phyloP scores from a whole-genome alignment of 441 rosid species.

The Gossypium gossypioides region DNA sequence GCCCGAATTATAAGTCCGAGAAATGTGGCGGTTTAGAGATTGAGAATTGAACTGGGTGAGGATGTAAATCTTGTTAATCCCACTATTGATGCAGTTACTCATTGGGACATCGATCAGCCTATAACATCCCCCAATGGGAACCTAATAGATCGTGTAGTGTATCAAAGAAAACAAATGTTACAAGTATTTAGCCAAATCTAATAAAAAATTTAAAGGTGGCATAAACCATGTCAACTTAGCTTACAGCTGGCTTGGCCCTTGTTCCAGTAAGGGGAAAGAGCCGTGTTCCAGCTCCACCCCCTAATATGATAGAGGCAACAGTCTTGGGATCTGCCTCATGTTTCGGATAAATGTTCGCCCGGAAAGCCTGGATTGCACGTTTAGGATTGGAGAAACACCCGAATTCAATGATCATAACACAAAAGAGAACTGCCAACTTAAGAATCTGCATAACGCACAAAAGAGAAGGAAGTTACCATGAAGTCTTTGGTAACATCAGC shows the following conservation, averaged over 20 bases:
- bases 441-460: neutral
- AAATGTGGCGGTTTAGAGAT: slow-evolving; percentile 72
- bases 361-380: slow-evolving; percentile 28
- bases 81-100: slow-evolving; percentile 84
- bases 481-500: slow-evolving; percentile 47
- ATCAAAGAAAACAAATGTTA: slow-evolving; percentile 8
- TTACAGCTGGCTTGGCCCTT: slow-evolving; percentile 85
- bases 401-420: neutral
- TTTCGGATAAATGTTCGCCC: slow-evolving; percentile 25
- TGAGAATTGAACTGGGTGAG: slow-evolving; percentile 84
- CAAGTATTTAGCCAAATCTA: neutral
- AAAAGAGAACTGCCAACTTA: neutral
- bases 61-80: slow-evolving; percentile 70
- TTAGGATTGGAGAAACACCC: slow-evolving; percentile 2
- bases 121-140: slow-evolving; percentile 83
- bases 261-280: slow-evolving; percentile 66
- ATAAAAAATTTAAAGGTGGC: neutral
- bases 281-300: slow-evolving; percentile 87
- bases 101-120: slow-evolving; percentile 76
- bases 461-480: slow-evolving; percentile 26
- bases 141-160: slow-evolving; percentile 31
- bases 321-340: slow-evolving; percentile 64
- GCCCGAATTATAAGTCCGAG: slow-evolving; percentile 63
- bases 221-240: slow-evolving; percentile 12
- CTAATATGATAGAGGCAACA: slow-evolving; percentile 71